These are phyloP conservation scores for Mucor circinelloides DNA, from an alignment of 371 early-diverging fungal species.

Conservation along the genomic window DNA sequence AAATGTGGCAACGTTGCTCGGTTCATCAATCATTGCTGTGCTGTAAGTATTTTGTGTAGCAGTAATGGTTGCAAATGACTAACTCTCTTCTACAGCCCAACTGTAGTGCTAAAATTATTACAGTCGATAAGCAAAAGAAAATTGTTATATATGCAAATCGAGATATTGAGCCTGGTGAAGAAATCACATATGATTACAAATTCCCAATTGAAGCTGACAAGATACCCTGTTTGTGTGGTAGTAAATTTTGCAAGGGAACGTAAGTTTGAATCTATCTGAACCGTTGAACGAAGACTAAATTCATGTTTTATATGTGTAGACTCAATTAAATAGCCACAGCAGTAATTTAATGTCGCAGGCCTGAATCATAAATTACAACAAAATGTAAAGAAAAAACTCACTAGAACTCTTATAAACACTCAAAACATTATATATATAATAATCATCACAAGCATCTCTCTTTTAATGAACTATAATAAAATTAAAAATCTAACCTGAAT, in stretches of 20 bases:
- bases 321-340: slow-evolving; percentile 2
- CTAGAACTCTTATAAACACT: not conserved
- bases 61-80: not conserved
- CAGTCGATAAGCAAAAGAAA: slow-evolving; percentile 84
- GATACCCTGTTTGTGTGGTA: slow-evolving; percentile 94
- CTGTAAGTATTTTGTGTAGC: slow-evolving; percentile 55
- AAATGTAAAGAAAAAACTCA: slow-evolving; percentile 1
- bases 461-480: not conserved
- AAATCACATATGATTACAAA: slow-evolving; percentile 99
- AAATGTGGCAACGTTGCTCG: slow-evolving; percentile 96
- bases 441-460: not conserved
- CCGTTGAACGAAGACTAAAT: not conserved
- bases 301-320: not conserved
- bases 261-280: slow-evolving; percentile 28
- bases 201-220: slow-evolving; percentile 92
- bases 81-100: slow-evolving; percentile 76
- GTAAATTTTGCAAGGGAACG: slow-evolving; percentile 80
- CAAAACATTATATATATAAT: not conserved
- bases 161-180: slow-evolving; percentile 92
- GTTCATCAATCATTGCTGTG: slow-evolving; percentile 98
- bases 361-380: slow-evolving; percentile 3
- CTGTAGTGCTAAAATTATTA: slow-evolving; percentile 93
- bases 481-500: not conserved
- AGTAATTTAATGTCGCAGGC: slow-evolving; percentile 8
- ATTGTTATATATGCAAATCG: slow-evolving; percentile 93